Conservation (phyloP, 805 yeast species). For the Candida methanosorbosa region DNA sequence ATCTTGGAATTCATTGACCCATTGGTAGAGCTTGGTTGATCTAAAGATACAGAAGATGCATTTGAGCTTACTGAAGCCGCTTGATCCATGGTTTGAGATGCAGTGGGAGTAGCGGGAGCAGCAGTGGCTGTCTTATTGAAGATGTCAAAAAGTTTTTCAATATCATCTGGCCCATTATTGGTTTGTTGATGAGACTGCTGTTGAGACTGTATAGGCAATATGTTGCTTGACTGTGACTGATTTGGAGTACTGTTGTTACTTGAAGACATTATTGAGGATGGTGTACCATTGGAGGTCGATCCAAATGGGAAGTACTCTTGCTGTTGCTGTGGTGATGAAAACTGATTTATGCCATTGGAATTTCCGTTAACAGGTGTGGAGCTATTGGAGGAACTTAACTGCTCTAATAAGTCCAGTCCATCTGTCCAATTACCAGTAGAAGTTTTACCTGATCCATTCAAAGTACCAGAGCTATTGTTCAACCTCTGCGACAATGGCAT, state of each 20-base stretch:
- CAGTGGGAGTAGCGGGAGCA: background rate
- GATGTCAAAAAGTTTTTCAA: slow-evolving; percentile 13
- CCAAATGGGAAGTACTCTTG: too few species aligned
- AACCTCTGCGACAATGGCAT: slow-evolving; percentile 27
- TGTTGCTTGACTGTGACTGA: too few species aligned
- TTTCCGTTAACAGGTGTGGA: too few species aligned
- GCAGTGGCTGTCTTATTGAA: slow-evolving; percentile 5
- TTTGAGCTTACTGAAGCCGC: background rate
- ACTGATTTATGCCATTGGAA: too few species aligned
- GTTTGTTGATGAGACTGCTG: too few species aligned
- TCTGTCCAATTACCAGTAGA: slow-evolving; percentile 23
- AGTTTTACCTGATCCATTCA: slow-evolving; percentile 2
- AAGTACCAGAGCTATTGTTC: slow-evolving; percentile 7
- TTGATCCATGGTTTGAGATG: background rate
- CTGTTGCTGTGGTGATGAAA: too few species aligned
- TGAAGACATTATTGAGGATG: too few species aligned
- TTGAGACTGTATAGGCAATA: background rate
- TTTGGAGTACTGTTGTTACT: too few species aligned
- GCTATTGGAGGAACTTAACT: slow-evolving; percentile 8
- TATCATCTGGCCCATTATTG: slow-evolving; percentile 5
- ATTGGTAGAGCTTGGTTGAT: slow-evolving; percentile 4
- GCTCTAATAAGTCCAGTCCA: slow-evolving; percentile 27
- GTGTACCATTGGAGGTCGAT: too few species aligned
- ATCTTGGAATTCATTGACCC: too few species aligned
- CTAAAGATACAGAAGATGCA: background rate